Percentiles rank a stretch among this genome's conserved stretches.
phyloP scores from a whole-genome alignment of 2,329 filamentous ascomycete genomes.

The Ceratocystis colombiana region DNA sequence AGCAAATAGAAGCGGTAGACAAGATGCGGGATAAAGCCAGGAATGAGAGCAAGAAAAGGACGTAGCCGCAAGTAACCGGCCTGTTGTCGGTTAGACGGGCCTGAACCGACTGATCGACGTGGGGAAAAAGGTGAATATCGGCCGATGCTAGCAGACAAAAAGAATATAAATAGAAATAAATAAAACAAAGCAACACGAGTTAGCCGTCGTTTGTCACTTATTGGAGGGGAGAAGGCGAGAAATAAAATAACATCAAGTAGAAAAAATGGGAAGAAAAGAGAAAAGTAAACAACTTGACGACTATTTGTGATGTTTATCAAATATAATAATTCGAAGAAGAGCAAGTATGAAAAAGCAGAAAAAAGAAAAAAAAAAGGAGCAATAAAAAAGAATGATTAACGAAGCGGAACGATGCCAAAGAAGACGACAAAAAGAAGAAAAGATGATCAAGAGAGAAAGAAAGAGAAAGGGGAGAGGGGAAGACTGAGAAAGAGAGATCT shows the following conservation, averaged over 20 bases:
- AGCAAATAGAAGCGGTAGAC: neutral
- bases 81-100: no score
- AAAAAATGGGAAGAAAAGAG: neutral
- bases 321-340: no score
- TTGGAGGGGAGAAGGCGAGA: neutral
- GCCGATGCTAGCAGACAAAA: neutral
- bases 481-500: neutral
- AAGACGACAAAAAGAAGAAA: no score
- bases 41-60: neutral
- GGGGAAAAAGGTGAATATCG: neutral
- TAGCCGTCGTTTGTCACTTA: no score
- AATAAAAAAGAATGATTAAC: no score
- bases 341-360: neutral
- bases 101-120: neutral
- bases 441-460: no score
- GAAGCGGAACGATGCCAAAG: no score
- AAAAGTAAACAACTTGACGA: no score
- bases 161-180: constrained; percentile 13
- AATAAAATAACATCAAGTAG: neutral
- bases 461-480: neutral
- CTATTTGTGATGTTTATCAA: no score
- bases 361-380: neutral
- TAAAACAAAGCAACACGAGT: neutral
- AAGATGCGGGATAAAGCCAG: neutral
- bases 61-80: no score